Base-by-base conservation (phyloP, 2,329 filamentous ascomycete genomes). In the Neonectria punicea region DNA sequence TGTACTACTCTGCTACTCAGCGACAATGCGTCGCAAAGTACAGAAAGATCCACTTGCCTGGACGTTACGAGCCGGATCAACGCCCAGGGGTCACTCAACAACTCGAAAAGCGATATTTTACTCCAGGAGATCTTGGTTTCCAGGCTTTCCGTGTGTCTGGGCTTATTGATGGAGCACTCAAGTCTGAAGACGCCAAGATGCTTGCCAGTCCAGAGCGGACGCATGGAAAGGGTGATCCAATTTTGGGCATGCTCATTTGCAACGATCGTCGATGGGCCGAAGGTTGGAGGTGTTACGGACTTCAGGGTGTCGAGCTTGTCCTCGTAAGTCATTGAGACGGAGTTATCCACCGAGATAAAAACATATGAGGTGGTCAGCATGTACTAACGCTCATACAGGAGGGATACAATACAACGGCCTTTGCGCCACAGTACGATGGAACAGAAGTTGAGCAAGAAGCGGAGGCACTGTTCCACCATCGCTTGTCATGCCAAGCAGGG, bases 81-180 rank as follows among this genome's bases (percentile, higher is more conserved):
- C 80, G 83, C 44, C 82, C 83, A 4, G 76, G 80, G 4, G 83
- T 82, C 2, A 81, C 82, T 4, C 84, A 87, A 69, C 85, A 87
- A 74, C 80, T 87, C 4, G 86, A 87, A 73, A 87, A 87, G 74
- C 75, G 83, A 36, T 87, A 87, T 70, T 87, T 87, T 72, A 77
- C 77, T 28, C 83, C 84, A 0, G 85, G 85, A 1, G 75, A 87
- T 59, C 75, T 87, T 4, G 85, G 85, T 0, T 87, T 87, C 75
- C 74, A 81, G 58, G 85, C 85, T 1, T 87, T 87, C 63, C 80
- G 86, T 25, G 83, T 80, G 0, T 83, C 85, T 0, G 81, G 79
- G 0, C 77, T 87, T 9, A 70, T 87, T 0, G 51, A 71, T 0
- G 53, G 60, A 1, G 53, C 60, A 10, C 41, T 77, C 73, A 46